These are phyloP conservation scores for Diaporthe helianthi DNA, from an alignment of 2,329 filamentous ascomycete species.

Conservation along the genomic window DNA sequence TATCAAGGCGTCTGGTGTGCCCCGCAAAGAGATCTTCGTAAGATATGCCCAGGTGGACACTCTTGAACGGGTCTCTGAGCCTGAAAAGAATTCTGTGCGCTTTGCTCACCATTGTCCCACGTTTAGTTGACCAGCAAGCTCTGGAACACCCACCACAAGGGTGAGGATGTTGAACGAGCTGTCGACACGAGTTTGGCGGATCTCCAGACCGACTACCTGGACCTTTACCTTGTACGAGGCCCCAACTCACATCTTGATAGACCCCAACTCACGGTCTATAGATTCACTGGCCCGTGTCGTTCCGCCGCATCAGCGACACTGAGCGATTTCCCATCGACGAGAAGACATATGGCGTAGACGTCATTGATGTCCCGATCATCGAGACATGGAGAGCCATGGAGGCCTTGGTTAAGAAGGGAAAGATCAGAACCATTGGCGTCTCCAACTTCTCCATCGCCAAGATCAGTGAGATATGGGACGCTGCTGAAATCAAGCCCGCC, in stretches of 20 bases:
- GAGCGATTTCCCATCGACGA: slow-evolving; percentile 50
- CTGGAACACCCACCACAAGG: slow-evolving; percentile 59
- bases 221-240: slow-evolving; percentile 51
- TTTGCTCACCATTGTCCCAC: not conserved
- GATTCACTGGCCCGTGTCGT: slow-evolving; percentile 57
- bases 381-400: slow-evolving; percentile 68
- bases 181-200: slow-evolving; percentile 51
- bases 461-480: slow-evolving; percentile 56
- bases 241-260: too few species aligned
- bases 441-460: slow-evolving; percentile 59
- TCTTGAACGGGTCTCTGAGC: too few species aligned
- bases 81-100: not conserved
- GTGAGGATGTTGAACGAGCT: slow-evolving; percentile 50
- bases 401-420: slow-evolving; percentile 56
- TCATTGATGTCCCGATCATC: slow-evolving; percentile 49
- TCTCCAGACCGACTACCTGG: slow-evolving; percentile 52
- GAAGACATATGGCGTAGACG: slow-evolving; percentile 52
- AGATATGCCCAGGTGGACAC: slow-evolving; percentile 4
- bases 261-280: slow-evolving; percentile 40
- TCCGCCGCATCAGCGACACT: slow-evolving; percentile 49
- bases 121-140: slow-evolving; percentile 57
- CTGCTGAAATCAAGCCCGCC: slow-evolving; percentile 51
- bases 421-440: slow-evolving; percentile 61
- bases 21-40: slow-evolving; percentile 43
- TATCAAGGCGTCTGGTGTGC: slow-evolving; percentile 45